These are phyloP conservation scores for Aspergillus sp. DNA, from an alignment of 2,329 filamentous ascomycete genomes.

Conservation along the genomic window DNA sequence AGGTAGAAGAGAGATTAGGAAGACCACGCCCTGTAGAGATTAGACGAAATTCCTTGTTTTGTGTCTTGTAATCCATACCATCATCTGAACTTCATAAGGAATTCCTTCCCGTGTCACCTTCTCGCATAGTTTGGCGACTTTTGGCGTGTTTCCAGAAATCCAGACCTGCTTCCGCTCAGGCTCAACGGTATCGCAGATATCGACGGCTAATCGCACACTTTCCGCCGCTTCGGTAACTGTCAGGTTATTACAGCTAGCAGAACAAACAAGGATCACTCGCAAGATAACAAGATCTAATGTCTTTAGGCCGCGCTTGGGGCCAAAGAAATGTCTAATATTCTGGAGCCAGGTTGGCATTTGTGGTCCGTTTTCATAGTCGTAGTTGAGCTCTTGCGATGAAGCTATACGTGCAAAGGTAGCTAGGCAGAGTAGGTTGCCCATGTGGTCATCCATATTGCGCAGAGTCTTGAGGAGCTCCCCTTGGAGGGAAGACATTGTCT, in stretches of 20 bases:
- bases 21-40: slow-evolving; percentile 21
- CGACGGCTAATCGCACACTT: slow-evolving; percentile 29
- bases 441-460: slow-evolving; percentile 32
- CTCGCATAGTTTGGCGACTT: slow-evolving; percentile 31
- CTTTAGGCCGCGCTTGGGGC: slow-evolving; percentile 30
- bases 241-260: slow-evolving; percentile 25
- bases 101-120: slow-evolving; percentile 26
- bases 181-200: slow-evolving; percentile 28
- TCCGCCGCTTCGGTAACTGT: slow-evolving; percentile 21
- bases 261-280: slow-evolving; percentile 33
- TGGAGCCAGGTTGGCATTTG: slow-evolving; percentile 23
- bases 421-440: slow-evolving; percentile 36
- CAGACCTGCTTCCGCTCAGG: slow-evolving; percentile 25
- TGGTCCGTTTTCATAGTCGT: slow-evolving; percentile 9
- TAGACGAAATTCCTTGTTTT: background rate
- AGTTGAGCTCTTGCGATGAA: slow-evolving; percentile 8
- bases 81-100: slow-evolving; percentile 22
- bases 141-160: slow-evolving; percentile 25
- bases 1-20: slow-evolving; percentile 23
- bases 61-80: slow-evolving; percentile 16
- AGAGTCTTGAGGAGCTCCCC: slow-evolving; percentile 28
- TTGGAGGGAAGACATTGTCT: slow-evolving; percentile 31
- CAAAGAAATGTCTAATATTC: slow-evolving; percentile 33
- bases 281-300: slow-evolving; percentile 36
- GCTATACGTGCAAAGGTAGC: slow-evolving; percentile 32